phyloP scores from a whole-genome alignment of 2,329 filamentous ascomycete genomes.

The Juglanconis oblonga region DNA sequence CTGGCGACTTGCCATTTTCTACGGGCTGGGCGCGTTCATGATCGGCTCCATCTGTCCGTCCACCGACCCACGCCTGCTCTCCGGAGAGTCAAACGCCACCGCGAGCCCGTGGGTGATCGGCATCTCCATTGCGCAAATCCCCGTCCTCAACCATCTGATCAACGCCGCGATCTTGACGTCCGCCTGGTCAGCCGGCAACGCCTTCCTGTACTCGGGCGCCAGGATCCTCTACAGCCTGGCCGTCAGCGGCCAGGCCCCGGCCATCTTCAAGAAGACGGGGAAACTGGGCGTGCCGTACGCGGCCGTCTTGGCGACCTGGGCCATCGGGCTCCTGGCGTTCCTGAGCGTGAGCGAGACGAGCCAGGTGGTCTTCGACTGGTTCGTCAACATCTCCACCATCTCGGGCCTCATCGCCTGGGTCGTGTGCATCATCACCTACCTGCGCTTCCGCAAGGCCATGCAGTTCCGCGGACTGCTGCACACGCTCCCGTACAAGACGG shows the following conservation, averaged over 20 bases:
- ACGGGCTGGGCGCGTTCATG: conserved; percentile 59
- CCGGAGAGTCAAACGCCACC: conserved; percentile 54
- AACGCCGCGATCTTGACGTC: conserved; percentile 67
- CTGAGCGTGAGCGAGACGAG: conserved; percentile 65
- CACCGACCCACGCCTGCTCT: conserved; percentile 57
- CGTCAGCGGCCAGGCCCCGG: conserved; percentile 63
- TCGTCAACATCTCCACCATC: conserved; percentile 67
- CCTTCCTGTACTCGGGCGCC: conserved; percentile 64
- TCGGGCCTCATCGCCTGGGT: conserved; percentile 60
- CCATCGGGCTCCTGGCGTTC: conserved; percentile 65
- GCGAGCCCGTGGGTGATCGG: conserved; percentile 65
- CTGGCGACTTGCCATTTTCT: conserved; percentile 61
- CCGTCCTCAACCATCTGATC: conserved; percentile 61
- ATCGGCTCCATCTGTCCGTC: conserved; percentile 63
- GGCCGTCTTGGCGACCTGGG: conserved; percentile 51
- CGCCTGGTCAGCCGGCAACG: conserved; percentile 60
- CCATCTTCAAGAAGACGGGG: conserved; percentile 57
- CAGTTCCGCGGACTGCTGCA: conserved; percentile 46
- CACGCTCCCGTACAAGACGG: conserved; percentile 49
- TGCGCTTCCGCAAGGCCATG: conserved; percentile 59
- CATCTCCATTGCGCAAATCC: conserved; percentile 64
- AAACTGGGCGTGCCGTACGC: conserved; percentile 59
- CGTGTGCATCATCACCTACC: conserved; percentile 55
- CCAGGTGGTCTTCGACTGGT: conserved; percentile 66
- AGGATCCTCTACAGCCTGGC: conserved; percentile 69